Evolutionary conservation across 768 basidiomycete species (phyloP).

Genomic region (Tulasnella sp.): DNA sequence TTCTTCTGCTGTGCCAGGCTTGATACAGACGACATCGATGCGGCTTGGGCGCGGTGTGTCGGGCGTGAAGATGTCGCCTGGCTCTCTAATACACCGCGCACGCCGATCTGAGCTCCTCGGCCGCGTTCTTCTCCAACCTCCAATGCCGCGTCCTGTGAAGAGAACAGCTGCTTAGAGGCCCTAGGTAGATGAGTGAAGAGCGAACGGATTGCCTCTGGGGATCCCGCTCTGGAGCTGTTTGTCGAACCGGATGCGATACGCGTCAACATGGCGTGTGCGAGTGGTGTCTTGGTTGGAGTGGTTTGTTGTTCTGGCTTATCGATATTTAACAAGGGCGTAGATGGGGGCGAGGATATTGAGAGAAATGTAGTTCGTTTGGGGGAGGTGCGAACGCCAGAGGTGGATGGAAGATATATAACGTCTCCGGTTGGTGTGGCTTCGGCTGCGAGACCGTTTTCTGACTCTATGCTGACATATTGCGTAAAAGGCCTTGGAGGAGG

Average conservation of each 20-base stretch:
- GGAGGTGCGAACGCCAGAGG: conserved; percentile 4
- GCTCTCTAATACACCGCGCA: too few relatives aligned
- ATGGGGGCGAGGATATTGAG: background rate
- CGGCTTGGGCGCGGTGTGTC: too few relatives aligned
- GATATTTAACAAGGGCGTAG: background rate
- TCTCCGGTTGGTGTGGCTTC: background rate
- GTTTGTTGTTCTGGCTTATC: background rate
- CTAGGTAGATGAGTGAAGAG: background rate
- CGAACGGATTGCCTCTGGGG: background rate
- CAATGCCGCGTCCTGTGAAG: too few relatives aligned
- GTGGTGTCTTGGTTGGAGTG: background rate
- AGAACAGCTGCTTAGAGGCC: background rate
- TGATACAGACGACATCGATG: too few relatives aligned
- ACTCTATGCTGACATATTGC: conserved; percentile 13
- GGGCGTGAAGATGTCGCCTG: too few relatives aligned
- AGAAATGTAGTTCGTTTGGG: background rate
- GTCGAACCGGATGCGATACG: conserved; percentile 1
- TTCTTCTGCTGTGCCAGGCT: too few relatives aligned
- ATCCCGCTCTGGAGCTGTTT: background rate
- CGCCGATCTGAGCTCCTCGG: too few relatives aligned
- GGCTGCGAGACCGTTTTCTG: conserved; percentile 1
- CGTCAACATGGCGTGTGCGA: conserved; percentile 4
- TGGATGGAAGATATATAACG: conserved; percentile 9
- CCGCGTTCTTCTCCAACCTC: too few relatives aligned
- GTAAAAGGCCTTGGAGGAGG: conserved; percentile 12